phyloP scores from a whole-genome alignment of 2,329 filamentous ascomycete species.

The Colletotrichum lini region DNA sequence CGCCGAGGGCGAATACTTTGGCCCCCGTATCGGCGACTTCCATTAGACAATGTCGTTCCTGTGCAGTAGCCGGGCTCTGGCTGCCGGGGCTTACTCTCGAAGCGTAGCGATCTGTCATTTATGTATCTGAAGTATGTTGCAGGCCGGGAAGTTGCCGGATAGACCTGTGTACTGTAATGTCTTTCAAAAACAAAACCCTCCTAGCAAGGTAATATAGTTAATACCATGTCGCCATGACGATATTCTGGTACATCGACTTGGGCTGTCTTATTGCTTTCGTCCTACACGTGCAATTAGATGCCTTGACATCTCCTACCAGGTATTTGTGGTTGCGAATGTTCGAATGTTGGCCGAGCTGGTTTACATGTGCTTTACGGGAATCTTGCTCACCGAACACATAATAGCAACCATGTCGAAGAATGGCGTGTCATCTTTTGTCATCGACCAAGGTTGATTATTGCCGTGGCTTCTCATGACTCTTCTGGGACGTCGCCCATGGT shows the following conservation, averaged over 20 bases:
- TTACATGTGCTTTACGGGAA: no score
- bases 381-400: not conserved
- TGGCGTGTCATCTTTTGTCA: not conserved
- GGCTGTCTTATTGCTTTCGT: no score
- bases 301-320: no score
- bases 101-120: not conserved
- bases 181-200: no score
- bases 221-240: no score
- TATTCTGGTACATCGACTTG: no score
- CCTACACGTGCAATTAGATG: no score
- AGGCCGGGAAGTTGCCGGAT: not conserved
- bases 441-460: not conserved
- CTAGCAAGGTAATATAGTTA: no score
- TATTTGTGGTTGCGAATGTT: no score
- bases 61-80: conserved; percentile 1
- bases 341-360: no score
- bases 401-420: not conserved
- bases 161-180: no score
- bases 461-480: not conserved
- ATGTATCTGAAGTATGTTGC: not conserved
- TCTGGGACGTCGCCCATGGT: no score
- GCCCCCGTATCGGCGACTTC: conserved; percentile 45
- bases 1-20: conserved; percentile 51
- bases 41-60: conserved; percentile 4
- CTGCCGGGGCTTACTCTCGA: not conserved